These are phyloP conservation scores for Henningerozyma blattae DNA, from an alignment of 805 yeast genomes.

Conservation along the genomic window DNA sequence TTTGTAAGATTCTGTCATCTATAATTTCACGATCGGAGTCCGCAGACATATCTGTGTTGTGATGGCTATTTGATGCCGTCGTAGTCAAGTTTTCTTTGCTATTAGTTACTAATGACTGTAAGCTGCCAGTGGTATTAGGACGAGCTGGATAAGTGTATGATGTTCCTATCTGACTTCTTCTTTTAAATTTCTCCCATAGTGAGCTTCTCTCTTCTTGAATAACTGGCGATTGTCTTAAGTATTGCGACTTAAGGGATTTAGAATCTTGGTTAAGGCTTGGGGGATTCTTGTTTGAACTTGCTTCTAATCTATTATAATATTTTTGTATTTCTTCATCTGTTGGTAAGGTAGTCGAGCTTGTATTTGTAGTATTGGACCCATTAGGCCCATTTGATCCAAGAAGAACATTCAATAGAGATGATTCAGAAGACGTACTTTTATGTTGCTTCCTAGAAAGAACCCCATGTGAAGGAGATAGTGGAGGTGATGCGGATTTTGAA, in stretches of 20 bases:
- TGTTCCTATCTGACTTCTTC: conserved; percentile 13
- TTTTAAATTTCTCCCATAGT: conserved; percentile 20
- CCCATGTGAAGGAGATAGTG: conserved; percentile 26
- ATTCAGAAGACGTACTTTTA: conserved; percentile 50
- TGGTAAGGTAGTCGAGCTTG: too few species aligned
- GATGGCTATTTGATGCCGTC: neutral
- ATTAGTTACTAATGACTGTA: neutral
- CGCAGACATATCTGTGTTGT: too few species aligned
- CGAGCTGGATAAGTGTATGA: neutral
- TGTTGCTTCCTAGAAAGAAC: conserved; percentile 49
- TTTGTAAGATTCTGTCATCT: too few species aligned
- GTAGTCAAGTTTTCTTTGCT: neutral
- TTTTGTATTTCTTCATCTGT: neutral
- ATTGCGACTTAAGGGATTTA: neutral
- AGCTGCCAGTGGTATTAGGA: neutral
- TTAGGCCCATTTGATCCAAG: conserved; percentile 23
- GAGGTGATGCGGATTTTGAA: conserved; percentile 9
- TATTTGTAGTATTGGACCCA: conserved; percentile 2
- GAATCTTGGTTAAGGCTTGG: neutral
- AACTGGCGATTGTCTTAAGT: conserved; percentile 3
- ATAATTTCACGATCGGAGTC: too few species aligned
- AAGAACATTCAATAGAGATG: conserved; percentile 30
- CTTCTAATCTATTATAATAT: neutral
- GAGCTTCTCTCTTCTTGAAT: conserved; percentile 15
- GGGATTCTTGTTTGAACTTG: neutral